Evolutionary conservation across 768 basidiomycete species (phyloP).

Genomic region (Sistotremastrum niveocremeum): DNA sequence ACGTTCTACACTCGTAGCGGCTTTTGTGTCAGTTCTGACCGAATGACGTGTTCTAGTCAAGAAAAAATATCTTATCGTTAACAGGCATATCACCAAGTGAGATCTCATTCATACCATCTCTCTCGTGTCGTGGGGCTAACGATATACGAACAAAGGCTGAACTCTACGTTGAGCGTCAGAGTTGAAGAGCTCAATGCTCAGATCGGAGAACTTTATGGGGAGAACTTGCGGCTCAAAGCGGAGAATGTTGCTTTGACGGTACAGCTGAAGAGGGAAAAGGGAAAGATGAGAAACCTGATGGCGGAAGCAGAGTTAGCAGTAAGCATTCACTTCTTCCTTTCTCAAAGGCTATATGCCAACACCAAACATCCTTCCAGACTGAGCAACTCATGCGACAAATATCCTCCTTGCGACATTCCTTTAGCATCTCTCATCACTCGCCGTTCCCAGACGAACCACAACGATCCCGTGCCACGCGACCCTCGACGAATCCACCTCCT

Average conservation of each 20-base stretch:
- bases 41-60: slow-evolving; percentile 47
- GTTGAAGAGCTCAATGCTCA: slow-evolving; percentile 77
- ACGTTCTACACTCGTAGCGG: slow-evolving; percentile 7
- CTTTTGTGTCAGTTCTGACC: slow-evolving; percentile 7
- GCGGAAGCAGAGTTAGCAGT: slow-evolving; percentile 66
- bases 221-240: slow-evolving; percentile 71
- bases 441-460: slow-evolving; percentile 30
- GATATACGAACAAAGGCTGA: slow-evolving; percentile 37
- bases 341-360: slow-evolving; percentile 8
- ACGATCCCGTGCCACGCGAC: slow-evolving; percentile 36
- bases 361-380: slow-evolving; percentile 24
- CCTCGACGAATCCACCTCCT: slow-evolving; percentile 56
- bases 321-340: slow-evolving; percentile 18
- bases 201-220: slow-evolving; percentile 68
- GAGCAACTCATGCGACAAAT: slow-evolving; percentile 53
- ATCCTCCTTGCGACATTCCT: slow-evolving; percentile 46
- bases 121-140: slow-evolving; percentile 1
- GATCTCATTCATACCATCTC: slow-evolving; percentile 8
- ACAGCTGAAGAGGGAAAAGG: slow-evolving; percentile 69
- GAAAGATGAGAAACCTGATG: slow-evolving; percentile 60
- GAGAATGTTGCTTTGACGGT: slow-evolving; percentile 64
- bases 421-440: slow-evolving; percentile 32
- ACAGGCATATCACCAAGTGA: slow-evolving; percentile 86
- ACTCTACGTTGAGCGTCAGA: slow-evolving; percentile 71
- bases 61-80: slow-evolving; percentile 83